phyloP scores from a whole-genome alignment of 2,329 filamentous ascomycete genomes.

The Colletotrichum euphorbiae region DNA sequence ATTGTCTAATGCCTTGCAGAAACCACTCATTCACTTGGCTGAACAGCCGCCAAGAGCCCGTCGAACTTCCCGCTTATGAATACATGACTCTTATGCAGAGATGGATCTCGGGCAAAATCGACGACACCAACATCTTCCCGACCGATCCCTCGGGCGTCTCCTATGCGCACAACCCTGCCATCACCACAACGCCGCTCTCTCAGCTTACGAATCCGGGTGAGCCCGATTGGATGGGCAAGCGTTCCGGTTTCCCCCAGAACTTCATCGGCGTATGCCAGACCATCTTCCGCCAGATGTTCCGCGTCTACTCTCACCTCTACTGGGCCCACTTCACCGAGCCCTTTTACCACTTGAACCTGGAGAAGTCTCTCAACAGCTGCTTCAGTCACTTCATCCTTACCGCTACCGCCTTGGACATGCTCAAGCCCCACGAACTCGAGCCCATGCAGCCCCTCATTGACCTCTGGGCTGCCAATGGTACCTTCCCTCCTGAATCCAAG shows the following conservation, averaged over 20 bases:
- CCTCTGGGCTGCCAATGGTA: conserved; percentile 89
- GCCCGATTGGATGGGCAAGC: conserved; percentile 86
- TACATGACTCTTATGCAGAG: conserved; percentile 97
- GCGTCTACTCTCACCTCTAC: conserved; percentile 97
- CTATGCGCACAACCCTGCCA: conserved; percentile 70
- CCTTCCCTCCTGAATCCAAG: conserved; percentile 81
- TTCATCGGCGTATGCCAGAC: conserved; percentile 92
- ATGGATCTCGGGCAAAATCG: conserved; percentile 97
- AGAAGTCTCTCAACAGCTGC: conserved; percentile 87
- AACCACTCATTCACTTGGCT: conserved; percentile 98
- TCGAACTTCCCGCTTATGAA: conserved; percentile 90
- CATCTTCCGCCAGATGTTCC: conserved; percentile 98
- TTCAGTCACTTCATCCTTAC: conserved; percentile 88
- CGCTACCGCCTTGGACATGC: conserved; percentile 83
- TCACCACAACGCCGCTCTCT: conserved; percentile 69
- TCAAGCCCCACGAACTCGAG: conserved; percentile 90
- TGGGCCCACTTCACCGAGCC: conserved; percentile 92
- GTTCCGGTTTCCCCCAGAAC: conserved; percentile 90
- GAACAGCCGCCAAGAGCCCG: conserved; percentile 86
- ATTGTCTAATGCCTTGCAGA: conserved; percentile 49
- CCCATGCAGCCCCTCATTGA: conserved; percentile 96
- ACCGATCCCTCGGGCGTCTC: conserved; percentile 81
- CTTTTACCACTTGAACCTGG: conserved; percentile 84
- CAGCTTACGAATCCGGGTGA: conserved; percentile 72
- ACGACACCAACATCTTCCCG: conserved; percentile 89